A percentile compares a stretch with the other conserved stretches of the same genome.
Conservation (phyloP, 176 grass and related monocot species). For the Raddia distichophylla region DNA sequence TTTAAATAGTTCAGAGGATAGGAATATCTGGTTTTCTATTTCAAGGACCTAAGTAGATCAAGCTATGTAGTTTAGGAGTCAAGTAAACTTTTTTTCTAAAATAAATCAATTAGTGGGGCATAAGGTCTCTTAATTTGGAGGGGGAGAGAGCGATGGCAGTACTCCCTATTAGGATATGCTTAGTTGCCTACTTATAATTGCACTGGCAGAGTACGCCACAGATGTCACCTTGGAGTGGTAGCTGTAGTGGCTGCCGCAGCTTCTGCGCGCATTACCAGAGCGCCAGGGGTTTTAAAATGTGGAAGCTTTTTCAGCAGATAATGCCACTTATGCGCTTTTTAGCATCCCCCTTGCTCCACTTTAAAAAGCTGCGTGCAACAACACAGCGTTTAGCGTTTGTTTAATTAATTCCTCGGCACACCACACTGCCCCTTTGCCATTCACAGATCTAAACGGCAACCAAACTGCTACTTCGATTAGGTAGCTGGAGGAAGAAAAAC, state of each 20-base stretch:
- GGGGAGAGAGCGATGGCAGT: background rate
- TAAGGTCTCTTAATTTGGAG: background rate
- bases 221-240: slow-evolving; percentile 38
- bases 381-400: slow-evolving; percentile 31
- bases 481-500: slow-evolving; percentile 53
- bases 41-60: no score
- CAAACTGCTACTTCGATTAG: slow-evolving; percentile 46
- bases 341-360: slow-evolving; percentile 60
- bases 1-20: no score
- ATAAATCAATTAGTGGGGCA: slow-evolving; percentile 8
- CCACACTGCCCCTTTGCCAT: slow-evolving; percentile 42
- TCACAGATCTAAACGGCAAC: slow-evolving; percentile 50
- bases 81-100: no score
- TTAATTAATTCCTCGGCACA: slow-evolving; percentile 45
- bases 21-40: no score
- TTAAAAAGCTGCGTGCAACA: slow-evolving; percentile 53
- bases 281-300: slow-evolving; percentile 59
- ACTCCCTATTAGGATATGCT: background rate
- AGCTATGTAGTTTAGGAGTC: no score
- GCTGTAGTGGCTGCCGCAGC: slow-evolving; percentile 38
- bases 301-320: slow-evolving; percentile 87
- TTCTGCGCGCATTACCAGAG: slow-evolving; percentile 54
- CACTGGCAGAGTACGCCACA: slow-evolving; percentile 16
- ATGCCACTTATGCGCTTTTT: slow-evolving; percentile 89
- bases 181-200: slow-evolving; percentile 26